Percentiles rank a stretch among this genome's conserved stretches.
phyloP scores from a whole-genome alignment of 148 eudicot genomes.

The Diospyros kaki region DNA sequence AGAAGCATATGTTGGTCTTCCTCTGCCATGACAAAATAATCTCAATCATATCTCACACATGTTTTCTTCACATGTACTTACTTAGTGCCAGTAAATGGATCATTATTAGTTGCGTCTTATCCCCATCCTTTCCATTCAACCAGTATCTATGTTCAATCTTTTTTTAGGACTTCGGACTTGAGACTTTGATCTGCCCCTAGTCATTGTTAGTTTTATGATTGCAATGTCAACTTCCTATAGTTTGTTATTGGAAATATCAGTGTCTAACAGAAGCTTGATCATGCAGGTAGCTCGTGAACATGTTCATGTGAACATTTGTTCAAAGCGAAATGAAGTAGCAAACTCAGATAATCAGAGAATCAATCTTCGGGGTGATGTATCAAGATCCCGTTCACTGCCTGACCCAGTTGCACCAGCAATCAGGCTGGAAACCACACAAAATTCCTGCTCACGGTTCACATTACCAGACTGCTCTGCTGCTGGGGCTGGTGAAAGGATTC shows the following conservation, averaged over 20 bases:
- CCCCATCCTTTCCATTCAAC: neutral
- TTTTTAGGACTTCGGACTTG: neutral
- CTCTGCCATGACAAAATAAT: no score
- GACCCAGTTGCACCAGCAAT: conserved; percentile 17
- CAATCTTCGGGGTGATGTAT: conserved; percentile 7
- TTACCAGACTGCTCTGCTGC: conserved; percentile 39
- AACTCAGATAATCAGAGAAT: conserved; percentile 23
- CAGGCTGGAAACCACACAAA: conserved; percentile 16
- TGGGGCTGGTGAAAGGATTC: conserved; percentile 46
- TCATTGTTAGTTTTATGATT: neutral
- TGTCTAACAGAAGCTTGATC: conserved; percentile 1
- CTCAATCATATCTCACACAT: no score
- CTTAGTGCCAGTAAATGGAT: neutral
- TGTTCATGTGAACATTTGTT: conserved; percentile 53
- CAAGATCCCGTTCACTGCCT: neutral
- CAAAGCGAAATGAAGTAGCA: conserved; percentile 28
- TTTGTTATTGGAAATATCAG: no score
- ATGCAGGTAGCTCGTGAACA: conserved; percentile 61
- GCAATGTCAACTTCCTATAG: no score
- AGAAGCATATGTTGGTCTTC: no score
- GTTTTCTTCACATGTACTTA: no score
- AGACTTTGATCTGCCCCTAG: neutral
- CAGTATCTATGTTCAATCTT: neutral
- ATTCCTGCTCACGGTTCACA: conserved; percentile 15
- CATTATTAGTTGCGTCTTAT: neutral